Evolutionary conservation across 2,329 filamentous ascomycete genomes (phyloP), one percentile per base, ranked within the genome.

Genomic region (Penicillium sp.): DNA sequence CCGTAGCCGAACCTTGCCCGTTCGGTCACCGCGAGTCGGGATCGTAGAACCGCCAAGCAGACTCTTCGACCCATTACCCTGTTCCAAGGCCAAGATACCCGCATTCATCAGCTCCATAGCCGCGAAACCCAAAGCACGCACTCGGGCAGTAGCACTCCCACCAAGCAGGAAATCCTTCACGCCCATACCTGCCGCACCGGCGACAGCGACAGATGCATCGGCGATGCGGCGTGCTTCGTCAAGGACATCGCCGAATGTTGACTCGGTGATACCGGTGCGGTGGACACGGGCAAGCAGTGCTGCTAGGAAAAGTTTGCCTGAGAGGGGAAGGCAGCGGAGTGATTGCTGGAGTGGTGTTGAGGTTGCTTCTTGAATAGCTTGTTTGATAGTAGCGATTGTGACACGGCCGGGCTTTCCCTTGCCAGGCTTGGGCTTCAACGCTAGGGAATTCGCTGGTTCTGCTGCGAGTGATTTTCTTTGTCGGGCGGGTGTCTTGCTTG

Each of bases 291-390:
- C 84, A 37, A 97, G 77, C 16, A 99, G 80, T 7, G 92, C 92
- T 1, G 91, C 88, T 52, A 99, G 85, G 65, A 98, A 87, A 35
- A 98, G 80, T 70, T 97, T 97, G 13, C 89, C 88, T 26, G 88
- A 84, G 43, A 97, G 82, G 0, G 95, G 91, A 23, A 98, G 83
- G 19, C 87, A 85, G 50, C 92, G 89, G 35, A 99, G 83, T 69
- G 92, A 92, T 72, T 95, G 91, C 71, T 97, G 93, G 57, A 97
- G 80, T 2, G 95, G 95, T 55, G 91, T 96, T 4, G 90, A 92
- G 0, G 93, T 98, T 5, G 93, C 93, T 78, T 99, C 95, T 68
- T 90, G 91, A 74, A 99, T 98, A 35, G 95, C 95, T 70, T 91
- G 88, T 75, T 96, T 96, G 73, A 98, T 90, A 4, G 92, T 97